Conservation (phyloP, 2,329 filamentous ascomycete species). For the Drechmeria coniospora region DNA sequence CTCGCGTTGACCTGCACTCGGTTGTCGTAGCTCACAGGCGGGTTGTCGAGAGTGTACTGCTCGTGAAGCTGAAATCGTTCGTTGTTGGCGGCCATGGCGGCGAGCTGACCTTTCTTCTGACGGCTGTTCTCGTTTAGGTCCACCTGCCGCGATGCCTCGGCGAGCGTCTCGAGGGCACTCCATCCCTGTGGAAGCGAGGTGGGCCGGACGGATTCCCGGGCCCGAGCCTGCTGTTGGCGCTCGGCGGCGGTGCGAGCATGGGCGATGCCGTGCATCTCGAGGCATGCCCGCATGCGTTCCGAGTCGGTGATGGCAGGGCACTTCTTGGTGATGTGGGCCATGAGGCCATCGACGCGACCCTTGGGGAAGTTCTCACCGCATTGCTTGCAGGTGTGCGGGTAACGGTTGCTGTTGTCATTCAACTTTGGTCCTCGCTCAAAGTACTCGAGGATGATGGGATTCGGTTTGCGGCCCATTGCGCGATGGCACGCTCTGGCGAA, state of each 20-base stretch:
- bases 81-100: conserved; percentile 7
- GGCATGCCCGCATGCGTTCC: conserved; percentile 60
- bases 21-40: conserved; percentile 32
- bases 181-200: conserved; percentile 41
- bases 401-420: conserved; percentile 78
- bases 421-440: conserved; percentile 79
- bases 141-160: conserved; percentile 73
- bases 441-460: conserved; percentile 72
- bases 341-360: conserved; percentile 70
- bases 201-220: conserved; percentile 14
- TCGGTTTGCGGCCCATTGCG: conserved; percentile 68
- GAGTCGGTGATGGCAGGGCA: conserved; percentile 64
- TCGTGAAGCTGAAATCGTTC: conserved; percentile 40
- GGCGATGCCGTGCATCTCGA: conserved; percentile 56
- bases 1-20: conserved; percentile 9
- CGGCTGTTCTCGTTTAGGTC: conserved; percentile 48
- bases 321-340: conserved; percentile 69
- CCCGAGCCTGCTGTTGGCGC: conserved; percentile 11
- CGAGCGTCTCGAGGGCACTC: conserved; percentile 72
- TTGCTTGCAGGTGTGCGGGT: conserved; percentile 77
- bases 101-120: conserved; percentile 16
- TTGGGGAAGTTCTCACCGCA: conserved; percentile 85
- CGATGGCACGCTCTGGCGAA: not conserved
- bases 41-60: conserved; percentile 42
- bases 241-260: conserved; percentile 25